Evolutionary conservation across 257 asterid species (phyloP), one percentile per base, ranked within the genome.

Genomic region (Primulina eburnea): DNA sequence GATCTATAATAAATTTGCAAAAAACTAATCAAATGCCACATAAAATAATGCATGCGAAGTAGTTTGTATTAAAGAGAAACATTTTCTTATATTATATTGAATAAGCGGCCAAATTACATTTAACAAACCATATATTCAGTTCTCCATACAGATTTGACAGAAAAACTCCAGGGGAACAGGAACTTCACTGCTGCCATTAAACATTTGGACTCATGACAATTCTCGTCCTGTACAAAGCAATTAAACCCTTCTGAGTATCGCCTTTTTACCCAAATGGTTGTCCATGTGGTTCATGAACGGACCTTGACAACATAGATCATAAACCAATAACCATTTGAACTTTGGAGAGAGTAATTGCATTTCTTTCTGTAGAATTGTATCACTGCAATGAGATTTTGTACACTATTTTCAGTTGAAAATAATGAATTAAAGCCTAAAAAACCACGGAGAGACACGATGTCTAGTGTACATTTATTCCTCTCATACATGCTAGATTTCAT

Each of bases 81-180:
- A 14, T 47, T 47, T 47, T 17, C 56, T 47, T 47, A 20, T 16
- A 10, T 2, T 62, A 40, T 10, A 8, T 8, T 11, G 50, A 40
- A 40, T 40, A 40, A 9, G 4, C 14, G 16, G 50, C 4, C 56
- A 47, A 12, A 47, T 14, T 16, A 47, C 56, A 47, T 5, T 16
- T 20, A 16, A 47, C 56, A 47, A 47, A 0, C 4, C 20, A 67
- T 29, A 60, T 53, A 64, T 37, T 61, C 59, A 57, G 67, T 47
- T 68, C 71, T 26, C 67, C 53, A 60, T 6, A 73, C 35, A 60
- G 60, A 59, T 70, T 38, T 55, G 26, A 67, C 33, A 65, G 57
- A 69, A 64, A 67, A 56, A 52, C 68, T 50, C 33, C 59, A 65
- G 56, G 35, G 20, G 62, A 32, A 18, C 43, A 17, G 43, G 26